Evolutionary conservation across 1,139 yeast genomes (phyloP), one percentile per base, ranked within the genome.

Genomic region (Groenewaldozyma auringiensis): DNA sequence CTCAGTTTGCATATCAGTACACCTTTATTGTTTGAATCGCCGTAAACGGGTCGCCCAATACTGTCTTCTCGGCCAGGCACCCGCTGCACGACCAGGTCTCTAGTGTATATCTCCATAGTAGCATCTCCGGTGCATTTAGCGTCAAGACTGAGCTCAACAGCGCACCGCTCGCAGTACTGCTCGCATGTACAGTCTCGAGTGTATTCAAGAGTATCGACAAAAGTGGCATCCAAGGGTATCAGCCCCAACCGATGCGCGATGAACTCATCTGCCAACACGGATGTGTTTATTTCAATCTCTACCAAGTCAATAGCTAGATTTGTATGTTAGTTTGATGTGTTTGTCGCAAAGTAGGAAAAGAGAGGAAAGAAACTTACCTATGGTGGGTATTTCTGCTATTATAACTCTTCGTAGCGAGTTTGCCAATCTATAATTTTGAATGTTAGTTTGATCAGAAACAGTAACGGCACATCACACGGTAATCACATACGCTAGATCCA

Each of bases 161-260:
- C 82, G 68, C 99, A 92, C 65, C 84, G 83, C 49, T 87, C 88
- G 68, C 99, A 92, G 68, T 92, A 92, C 63, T 89, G 95, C 64
- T 92, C 98, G 71, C 99, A 92, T 37, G 95, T 88, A 66, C 99
- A 92, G 64, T 92, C 98, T 60, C 96, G 76, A 35, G 95, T 83
- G 66, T 87, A 88, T 50, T 66, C 69, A 33, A 66, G 59, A 29
- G 62, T 62, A 48, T 88, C 96, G 42, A 89, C 87, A 47, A 87
- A 92, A 43, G 81, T 79, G 58, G 95, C 82, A 53, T 83, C 83
- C 45, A 92, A 70, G 1, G 99, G 98, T 48, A 94, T 79, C 45
- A 92, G 72, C 37, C 99, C 99, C 52, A 92, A 69, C 61, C 99
- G 73, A 65, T 92, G 99, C 27, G 96, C 80, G 48, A 92, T 77